These are phyloP conservation scores for Hamamelis virginiana DNA, from an alignment of 164 flowering plant species.

Conservation along the genomic window DNA sequence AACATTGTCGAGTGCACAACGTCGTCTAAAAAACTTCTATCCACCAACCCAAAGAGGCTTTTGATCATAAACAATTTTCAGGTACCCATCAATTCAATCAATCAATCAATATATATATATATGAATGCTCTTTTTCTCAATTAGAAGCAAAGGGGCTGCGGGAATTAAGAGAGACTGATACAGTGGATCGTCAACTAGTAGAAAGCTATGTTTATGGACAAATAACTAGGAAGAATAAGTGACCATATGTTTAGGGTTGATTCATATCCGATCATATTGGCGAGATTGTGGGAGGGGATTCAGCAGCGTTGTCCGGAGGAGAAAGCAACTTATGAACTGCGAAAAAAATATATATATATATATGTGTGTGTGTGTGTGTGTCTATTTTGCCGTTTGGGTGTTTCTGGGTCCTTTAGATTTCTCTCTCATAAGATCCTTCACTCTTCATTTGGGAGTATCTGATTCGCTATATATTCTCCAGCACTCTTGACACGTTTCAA, in stretches of 20 bases:
- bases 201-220: slow-evolving; percentile 21
- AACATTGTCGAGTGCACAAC: slow-evolving; percentile 31
- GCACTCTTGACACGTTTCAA: no score
- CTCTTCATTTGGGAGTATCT: no score
- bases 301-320: not conserved
- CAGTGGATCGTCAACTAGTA: slow-evolving; percentile 27
- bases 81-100: slow-evolving; percentile 24
- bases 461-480: no score
- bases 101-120: no score
- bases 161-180: not conserved
- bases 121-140: not conserved
- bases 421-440: no score
- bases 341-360: not conserved
- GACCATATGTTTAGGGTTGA: no score
- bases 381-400: no score
- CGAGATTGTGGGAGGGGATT: not conserved
- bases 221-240: not conserved
- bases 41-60: slow-evolving; percentile 17
- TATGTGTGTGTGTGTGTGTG: not conserved
- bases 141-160: slow-evolving; percentile 14
- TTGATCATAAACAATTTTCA: not conserved
- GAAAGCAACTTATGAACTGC: not conserved
- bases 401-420: no score
- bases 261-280: not conserved
- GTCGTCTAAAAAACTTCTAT: slow-evolving; percentile 13